These are phyloP conservation scores for Falciphora oryzae DNA, from an alignment of 2,329 filamentous ascomycete species.

Conservation along the genomic window DNA sequence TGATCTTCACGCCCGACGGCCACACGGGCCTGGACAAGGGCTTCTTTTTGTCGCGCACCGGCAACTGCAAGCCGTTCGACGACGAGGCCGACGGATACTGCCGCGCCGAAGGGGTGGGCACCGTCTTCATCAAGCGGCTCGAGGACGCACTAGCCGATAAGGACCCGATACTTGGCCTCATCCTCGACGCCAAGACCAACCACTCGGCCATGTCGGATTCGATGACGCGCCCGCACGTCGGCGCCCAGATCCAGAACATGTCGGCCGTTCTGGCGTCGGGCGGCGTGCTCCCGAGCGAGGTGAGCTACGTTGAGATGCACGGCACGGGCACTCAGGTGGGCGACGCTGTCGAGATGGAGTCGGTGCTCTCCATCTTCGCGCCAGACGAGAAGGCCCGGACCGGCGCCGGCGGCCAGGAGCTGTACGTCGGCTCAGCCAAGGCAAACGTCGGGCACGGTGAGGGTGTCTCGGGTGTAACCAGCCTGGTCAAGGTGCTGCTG, in stretches of 20 bases:
- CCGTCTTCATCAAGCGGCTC: slow-evolving; percentile 40
- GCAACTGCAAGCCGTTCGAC: slow-evolving; percentile 51
- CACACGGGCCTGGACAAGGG: slow-evolving; percentile 58
- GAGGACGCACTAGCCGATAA: slow-evolving; percentile 39
- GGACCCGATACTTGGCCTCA: slow-evolving; percentile 48
- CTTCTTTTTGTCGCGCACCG: slow-evolving; percentile 53
- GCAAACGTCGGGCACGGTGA: slow-evolving; percentile 46
- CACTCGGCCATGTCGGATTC: slow-evolving; percentile 58
- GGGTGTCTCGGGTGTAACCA: slow-evolving; percentile 34
- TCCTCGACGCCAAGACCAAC: slow-evolving; percentile 55
- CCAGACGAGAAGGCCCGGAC: neutral
- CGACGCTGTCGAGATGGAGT: slow-evolving; percentile 57
- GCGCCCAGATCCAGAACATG: slow-evolving; percentile 51
- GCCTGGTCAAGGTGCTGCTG: slow-evolving; percentile 41
- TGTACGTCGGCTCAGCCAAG: slow-evolving; percentile 44
- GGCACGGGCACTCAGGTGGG: slow-evolving; percentile 63
- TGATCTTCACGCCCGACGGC: slow-evolving; percentile 46
- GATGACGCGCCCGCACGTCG: slow-evolving; percentile 57
- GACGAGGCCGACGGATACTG: slow-evolving; percentile 54
- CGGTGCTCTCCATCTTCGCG: slow-evolving; percentile 34
- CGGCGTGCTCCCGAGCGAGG: slow-evolving; percentile 50
- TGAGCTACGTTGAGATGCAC: slow-evolving; percentile 63
- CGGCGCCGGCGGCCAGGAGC: slow-evolving; percentile 22
- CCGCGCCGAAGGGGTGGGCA: slow-evolving; percentile 34
- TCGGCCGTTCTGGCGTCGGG: slow-evolving; percentile 49